Base-by-base conservation (phyloP, 2,329 filamentous ascomycete species). In the Chaetomiaceae sp. region DNA sequence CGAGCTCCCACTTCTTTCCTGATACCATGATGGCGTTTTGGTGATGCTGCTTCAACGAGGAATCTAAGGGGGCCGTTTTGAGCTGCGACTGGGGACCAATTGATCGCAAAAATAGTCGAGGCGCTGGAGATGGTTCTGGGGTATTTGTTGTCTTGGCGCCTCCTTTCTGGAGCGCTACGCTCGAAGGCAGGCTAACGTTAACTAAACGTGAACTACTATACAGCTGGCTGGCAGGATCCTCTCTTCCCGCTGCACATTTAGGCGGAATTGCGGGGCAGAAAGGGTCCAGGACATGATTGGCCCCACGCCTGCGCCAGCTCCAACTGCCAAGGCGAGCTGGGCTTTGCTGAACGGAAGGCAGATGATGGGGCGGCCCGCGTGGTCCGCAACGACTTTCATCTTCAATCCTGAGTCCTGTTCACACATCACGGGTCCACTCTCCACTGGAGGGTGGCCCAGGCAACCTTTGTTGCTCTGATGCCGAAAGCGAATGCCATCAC, bases 1-100 rank as follows among this genome's bases (percentile, higher is more conserved):
- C 87, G 47, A 90, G 75, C 50, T 69, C 59, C 58, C 70, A 70
- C 62, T 75, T 70, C 58, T 70, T 68, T 55, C 65, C 61, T 5
- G 62, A 52, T 9, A 61, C 54, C 65, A 67, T 68, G 30, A 55
- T 46, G 25, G 38, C 16, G 14, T 25, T 18, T 36, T n/a, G 34
- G 10, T 25, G 23, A 38, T 53, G n/a, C 16, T 32, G n/a, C 32
- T 44, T 14, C 13, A 13, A 21, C 14, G 30, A 14, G 20, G 38
- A n/a, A 20, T 21, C 13, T 30, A 16, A 14, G 5, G 4, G 3
- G 16, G 13, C 13, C 5, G 18, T 20, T 30, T n/a, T 23, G 37
- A 14, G 13, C 23, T 27, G 43, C 20, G 30, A 37, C 20, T 25
- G 40, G 29, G 36, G 8, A 11, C 48, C 27, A 48, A 55, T 52